Evolutionary conservation across 2,329 filamentous ascomycete species (phyloP), one percentile per base, ranked within the genome.

Genomic region (Phialemonium atrogriseum): DNA sequence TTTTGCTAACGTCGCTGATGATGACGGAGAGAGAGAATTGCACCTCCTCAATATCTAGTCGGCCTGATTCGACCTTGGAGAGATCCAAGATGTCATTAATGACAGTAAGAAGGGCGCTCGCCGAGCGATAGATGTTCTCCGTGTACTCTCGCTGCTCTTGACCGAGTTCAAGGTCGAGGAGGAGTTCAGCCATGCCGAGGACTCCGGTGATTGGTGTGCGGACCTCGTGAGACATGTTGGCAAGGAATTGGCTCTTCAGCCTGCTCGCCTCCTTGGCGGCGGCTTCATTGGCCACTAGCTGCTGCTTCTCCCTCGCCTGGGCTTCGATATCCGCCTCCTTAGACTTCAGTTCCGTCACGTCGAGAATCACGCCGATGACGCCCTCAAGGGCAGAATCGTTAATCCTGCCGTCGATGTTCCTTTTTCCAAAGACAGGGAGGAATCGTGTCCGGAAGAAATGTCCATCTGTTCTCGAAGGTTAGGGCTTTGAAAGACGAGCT

Each of bases 11-110:
- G 49, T 93, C 86, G 27, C 78, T 70, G 6, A 88, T 73, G 10
- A 86, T 75, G 1, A 84, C 66, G 0, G 77, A 78, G 2, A 87
- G 62, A 17, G 79, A 84, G 45, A 88, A 89, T 39, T 85, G 81
- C 1, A 87, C 81, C 45, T 87, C 80, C 54, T 87, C 83, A 24
- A 88, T 80, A 40, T 87, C 82, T 13, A 88, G 58, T 7, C 79
- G 68, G 4, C 84, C 83, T 7, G 80, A 84, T 50, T 88, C 84
- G 2, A 86, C 79, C 53, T 93, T 93, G 4, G 84, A 91, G 51
- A 93, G 88, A 55, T 93, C 86, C 2, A 94, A 63, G 34, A 93
- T 93, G 47, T 94, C 86, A 48, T 94, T 93, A 55, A 94, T 93
- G 24, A 94, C 81, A 0, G 84, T 89, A 13, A 94, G 64, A 3